A percentile compares a stretch with the other conserved stretches of the same genome.
Conservation (phyloP, 345 rosid genomes). For the Aurinia saxatilis region DNA sequence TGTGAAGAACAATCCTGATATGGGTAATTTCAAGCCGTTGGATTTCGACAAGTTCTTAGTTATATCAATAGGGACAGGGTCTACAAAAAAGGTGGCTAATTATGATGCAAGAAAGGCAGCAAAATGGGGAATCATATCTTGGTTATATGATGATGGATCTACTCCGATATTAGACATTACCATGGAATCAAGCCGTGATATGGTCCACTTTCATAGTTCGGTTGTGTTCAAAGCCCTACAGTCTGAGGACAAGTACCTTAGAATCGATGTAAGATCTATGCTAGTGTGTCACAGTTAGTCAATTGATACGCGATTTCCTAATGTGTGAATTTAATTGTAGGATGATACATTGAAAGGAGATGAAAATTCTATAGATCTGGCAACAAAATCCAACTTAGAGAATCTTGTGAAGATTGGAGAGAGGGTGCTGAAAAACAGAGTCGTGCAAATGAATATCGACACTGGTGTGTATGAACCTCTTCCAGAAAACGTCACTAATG, state of each 20-base stretch:
- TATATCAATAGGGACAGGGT: no score
- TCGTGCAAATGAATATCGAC: slow-evolving; percentile 34
- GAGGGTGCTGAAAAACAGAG: slow-evolving; percentile 33
- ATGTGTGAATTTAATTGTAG: slow-evolving; percentile 16
- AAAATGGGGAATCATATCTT: slow-evolving; percentile 57
- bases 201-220: slow-evolving; percentile 53
- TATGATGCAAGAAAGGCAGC: slow-evolving; percentile 42
- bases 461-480: slow-evolving; percentile 49
- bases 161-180: slow-evolving; percentile 51
- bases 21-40: slow-evolving; percentile 30
- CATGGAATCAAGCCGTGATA: slow-evolving; percentile 38
- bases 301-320: neutral
- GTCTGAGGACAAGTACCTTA: slow-evolving; percentile 51
- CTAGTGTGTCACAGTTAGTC: neutral
- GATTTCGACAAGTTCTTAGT: slow-evolving; percentile 44
- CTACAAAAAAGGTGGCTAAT: slow-evolving; percentile 26
- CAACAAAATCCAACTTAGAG: slow-evolving; percentile 47
- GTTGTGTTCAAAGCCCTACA: slow-evolving; percentile 50
- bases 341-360: slow-evolving; percentile 47
- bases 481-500: slow-evolving; percentile 40
- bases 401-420: slow-evolving; percentile 44
- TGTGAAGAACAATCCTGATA: slow-evolving; percentile 41
- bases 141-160: slow-evolving; percentile 45
- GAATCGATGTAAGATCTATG: slow-evolving; percentile 47
- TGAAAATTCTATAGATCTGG: slow-evolving; percentile 33